These are phyloP conservation scores for Alternaria postmessia DNA, from an alignment of 2,329 filamentous ascomycete species.

Conservation along the genomic window DNA sequence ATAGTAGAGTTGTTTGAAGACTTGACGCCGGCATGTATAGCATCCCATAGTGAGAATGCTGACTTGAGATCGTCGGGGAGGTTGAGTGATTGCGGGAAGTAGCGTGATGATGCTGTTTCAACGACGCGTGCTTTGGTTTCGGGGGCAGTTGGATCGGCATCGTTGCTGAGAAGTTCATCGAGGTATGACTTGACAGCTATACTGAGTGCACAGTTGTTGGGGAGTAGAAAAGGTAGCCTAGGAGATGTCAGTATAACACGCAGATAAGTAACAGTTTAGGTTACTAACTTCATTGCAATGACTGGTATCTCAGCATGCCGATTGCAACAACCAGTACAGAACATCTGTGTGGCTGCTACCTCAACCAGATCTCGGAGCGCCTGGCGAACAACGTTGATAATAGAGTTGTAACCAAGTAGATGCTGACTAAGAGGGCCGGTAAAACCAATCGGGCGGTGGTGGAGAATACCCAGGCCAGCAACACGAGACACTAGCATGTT, in stretches of 20 bases:
- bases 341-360: constrained; percentile 79
- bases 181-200: constrained; percentile 83
- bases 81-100: constrained; percentile 68
- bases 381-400: constrained; percentile 80
- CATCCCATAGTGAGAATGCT: constrained; percentile 71
- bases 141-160: constrained; percentile 61
- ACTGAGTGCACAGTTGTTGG: constrained; percentile 77
- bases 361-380: constrained; percentile 85
- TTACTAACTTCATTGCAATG: constrained; percentile 74
- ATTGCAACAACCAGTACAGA: constrained; percentile 80
- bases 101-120: constrained; percentile 62
- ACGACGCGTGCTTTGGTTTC: constrained; percentile 60
- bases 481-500: constrained; percentile 86
- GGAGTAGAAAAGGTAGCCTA: constrained; percentile 70
- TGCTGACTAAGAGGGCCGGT: constrained; percentile 93
- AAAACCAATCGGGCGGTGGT: constrained; percentile 87
- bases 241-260: constrained; percentile 13
- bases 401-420: constrained; percentile 83
- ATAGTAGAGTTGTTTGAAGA: constrained; percentile 56
- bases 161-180: constrained; percentile 70
- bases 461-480: constrained; percentile 81
- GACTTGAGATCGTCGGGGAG: constrained; percentile 65
- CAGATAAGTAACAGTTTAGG: constrained; percentile 35
- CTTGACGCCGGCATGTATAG: constrained; percentile 68
- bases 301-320: constrained; percentile 67